Evolutionary conservation across 75 land plant species (phyloP).

Genomic region (Sequoiadendron giganteum): DNA sequence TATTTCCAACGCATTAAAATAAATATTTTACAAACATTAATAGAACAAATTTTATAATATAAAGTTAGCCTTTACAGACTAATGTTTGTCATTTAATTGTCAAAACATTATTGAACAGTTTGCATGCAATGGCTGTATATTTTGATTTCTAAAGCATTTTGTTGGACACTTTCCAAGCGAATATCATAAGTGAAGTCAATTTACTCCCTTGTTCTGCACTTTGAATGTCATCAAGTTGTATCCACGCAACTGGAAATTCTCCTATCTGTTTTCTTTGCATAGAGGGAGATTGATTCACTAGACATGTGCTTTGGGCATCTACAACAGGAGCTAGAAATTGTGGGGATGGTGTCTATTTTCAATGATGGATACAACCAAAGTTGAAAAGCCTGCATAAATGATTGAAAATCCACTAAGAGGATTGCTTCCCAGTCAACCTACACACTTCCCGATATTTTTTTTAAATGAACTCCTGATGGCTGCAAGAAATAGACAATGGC

Average conservation of each 20-base stretch:
- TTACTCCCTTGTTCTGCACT: constrained; percentile 8
- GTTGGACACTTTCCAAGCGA: too few relatives aligned
- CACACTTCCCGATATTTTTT: constrained; percentile 61
- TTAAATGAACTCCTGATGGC: constrained; percentile 77
- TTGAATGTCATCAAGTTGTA: constrained; percentile 76
- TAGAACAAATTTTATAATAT: too few relatives aligned
- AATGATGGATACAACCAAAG: constrained; percentile 76
- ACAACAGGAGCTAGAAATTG: too few relatives aligned
- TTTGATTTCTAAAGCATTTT: too few relatives aligned
- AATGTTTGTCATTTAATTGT: too few relatives aligned
- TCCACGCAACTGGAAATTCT: constrained; percentile 19
- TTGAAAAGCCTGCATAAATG: constrained; percentile 52
- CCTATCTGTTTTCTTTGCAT: background rate
- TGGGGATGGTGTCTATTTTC: constrained; percentile 18
- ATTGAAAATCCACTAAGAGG: constrained; percentile 41
- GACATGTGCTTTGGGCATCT: too few relatives aligned
- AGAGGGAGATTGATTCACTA: background rate
- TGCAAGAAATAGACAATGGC: constrained; percentile 88
- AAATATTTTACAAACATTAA: too few relatives aligned
- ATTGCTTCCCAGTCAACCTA: constrained; percentile 97
- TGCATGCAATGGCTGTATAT: too few relatives aligned
- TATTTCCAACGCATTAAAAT: too few relatives aligned
- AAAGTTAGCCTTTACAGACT: too few relatives aligned
- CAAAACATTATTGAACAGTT: too few relatives aligned
- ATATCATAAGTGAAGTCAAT: too few relatives aligned